Conservation (phyloP, 306 rosid genomes). For the Ochetophila trinervis region DNA sequence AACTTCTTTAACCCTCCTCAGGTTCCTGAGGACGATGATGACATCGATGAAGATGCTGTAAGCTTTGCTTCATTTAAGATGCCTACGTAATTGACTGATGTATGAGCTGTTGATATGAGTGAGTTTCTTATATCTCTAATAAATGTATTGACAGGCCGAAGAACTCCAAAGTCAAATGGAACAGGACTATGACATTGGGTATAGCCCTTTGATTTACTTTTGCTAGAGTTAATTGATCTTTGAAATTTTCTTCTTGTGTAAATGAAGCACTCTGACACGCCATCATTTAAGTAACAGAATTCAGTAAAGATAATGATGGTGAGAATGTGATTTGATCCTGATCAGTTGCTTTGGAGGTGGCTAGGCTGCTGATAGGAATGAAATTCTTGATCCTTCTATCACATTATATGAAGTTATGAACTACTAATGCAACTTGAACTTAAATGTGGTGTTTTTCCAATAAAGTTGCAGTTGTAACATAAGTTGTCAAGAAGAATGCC, state of each 20-base stretch:
- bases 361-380: neutral
- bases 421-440: neutral
- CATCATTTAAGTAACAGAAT: neutral
- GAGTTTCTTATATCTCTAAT: neutral
- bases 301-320: neutral
- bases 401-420: neutral
- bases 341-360: neutral
- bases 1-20: constrained; percentile 77
- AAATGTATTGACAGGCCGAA: constrained; percentile 47
- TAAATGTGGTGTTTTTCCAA: too few species aligned
- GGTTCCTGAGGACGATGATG: constrained; percentile 82
- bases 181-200: constrained; percentile 83
- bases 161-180: constrained; percentile 73
- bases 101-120: neutral
- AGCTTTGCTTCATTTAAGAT: constrained; percentile 2
- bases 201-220: constrained; percentile 9
- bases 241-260: neutral
- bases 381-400: neutral
- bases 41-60: constrained; percentile 73
- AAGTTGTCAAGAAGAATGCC: too few species aligned
- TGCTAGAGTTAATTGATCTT: neutral
- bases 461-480: too few species aligned
- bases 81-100: neutral
- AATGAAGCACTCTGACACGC: neutral
- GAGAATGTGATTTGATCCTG: neutral